Evolutionary conservation across 2,329 filamentous ascomycete genomes (phyloP).

Genomic region (Fonsecaea pugnacius): DNA sequence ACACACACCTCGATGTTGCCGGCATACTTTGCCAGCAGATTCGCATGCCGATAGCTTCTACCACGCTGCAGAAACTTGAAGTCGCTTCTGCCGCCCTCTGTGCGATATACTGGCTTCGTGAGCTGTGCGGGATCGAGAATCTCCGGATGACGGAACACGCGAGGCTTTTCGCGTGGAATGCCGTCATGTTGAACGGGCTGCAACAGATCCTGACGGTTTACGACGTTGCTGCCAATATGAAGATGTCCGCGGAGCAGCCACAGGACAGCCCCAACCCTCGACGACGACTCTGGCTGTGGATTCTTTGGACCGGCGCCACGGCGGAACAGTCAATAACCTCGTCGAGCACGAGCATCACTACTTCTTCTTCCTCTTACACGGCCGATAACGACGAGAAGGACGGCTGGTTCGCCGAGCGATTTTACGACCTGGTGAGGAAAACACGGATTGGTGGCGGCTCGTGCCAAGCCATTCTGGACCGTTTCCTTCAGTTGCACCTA

Average conservation of each 20-base stretch:
- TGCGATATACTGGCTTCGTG: slow-evolving; percentile 16
- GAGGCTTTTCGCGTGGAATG: slow-evolving; percentile 13
- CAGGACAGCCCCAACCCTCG: background rate
- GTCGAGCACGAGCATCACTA: too few relatives aligned
- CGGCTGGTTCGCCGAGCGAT: background rate
- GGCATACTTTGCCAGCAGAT: background rate
- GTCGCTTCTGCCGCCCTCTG: slow-evolving; percentile 3
- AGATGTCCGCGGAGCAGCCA: background rate
- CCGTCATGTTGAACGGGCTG: slow-evolving; percentile 1
- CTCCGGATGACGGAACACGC: background rate
- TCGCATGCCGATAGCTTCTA: too few relatives aligned
- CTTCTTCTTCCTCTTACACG: too few relatives aligned
- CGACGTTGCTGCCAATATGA: background rate
- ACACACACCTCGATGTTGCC: background rate
- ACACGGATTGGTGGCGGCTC: background rate
- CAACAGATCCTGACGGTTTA: background rate
- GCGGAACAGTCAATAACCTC: background rate
- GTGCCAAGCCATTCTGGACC: slow-evolving; percentile 10
- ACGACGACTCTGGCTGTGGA: background rate
- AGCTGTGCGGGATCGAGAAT: slow-evolving; percentile 12
- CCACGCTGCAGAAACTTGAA: slow-evolving; percentile 6
- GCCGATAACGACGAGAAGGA: background rate
- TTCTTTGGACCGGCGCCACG: slow-evolving; percentile 10
- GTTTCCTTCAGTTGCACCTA: slow-evolving; percentile 8
- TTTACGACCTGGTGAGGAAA: slow-evolving; percentile 1